Percentiles rank a stretch among this genome's conserved stretches.
Evolutionary conservation across 768 basidiomycete species (phyloP).

Genomic region (Leucocoprinus leucothites): DNA sequence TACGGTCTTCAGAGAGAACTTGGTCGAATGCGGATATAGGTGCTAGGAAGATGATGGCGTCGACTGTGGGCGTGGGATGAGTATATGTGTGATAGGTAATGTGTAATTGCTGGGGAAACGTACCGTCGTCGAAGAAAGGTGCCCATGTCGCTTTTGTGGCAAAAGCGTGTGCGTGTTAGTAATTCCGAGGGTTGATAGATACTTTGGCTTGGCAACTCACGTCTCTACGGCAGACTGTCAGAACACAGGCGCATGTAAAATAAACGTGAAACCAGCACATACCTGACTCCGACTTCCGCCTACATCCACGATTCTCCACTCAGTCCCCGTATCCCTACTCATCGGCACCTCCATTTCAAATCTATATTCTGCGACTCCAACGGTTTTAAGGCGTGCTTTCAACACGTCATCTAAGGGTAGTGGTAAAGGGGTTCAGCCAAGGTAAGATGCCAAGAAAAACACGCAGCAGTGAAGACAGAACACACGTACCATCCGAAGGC

Average conservation of each 20-base stretch:
- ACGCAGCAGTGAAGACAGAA: not conserved
- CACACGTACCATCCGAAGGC: constrained; percentile 59
- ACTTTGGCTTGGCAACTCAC: constrained; percentile 15
- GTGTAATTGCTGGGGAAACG: constrained; percentile 3
- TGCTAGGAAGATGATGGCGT: constrained; percentile 76
- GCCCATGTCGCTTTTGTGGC: constrained; percentile 63
- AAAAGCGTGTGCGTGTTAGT: too few species aligned
- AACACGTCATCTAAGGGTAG: constrained; percentile 62
- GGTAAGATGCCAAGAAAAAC: not conserved
- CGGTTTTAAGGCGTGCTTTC: constrained; percentile 71
- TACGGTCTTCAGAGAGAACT: constrained; percentile 59
- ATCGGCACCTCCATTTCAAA: constrained; percentile 69
- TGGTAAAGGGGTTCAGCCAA: not conserved
- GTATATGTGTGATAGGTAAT: not conserved
- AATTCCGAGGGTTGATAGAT: too few species aligned
- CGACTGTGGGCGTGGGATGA: constrained; percentile 31
- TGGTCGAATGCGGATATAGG: constrained; percentile 76
- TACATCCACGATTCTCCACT: constrained; percentile 79
- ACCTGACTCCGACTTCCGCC: constrained; percentile 75
- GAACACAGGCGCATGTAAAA: not conserved
- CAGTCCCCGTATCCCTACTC: constrained; percentile 53
- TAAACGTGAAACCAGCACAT: too few species aligned
- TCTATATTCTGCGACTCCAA: constrained; percentile 78
- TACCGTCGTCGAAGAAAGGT: constrained; percentile 66
- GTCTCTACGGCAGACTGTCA: constrained; percentile 18